Base-by-base conservation (phyloP, 768 basidiomycete genomes). In the Lactarius sp. region DNA sequence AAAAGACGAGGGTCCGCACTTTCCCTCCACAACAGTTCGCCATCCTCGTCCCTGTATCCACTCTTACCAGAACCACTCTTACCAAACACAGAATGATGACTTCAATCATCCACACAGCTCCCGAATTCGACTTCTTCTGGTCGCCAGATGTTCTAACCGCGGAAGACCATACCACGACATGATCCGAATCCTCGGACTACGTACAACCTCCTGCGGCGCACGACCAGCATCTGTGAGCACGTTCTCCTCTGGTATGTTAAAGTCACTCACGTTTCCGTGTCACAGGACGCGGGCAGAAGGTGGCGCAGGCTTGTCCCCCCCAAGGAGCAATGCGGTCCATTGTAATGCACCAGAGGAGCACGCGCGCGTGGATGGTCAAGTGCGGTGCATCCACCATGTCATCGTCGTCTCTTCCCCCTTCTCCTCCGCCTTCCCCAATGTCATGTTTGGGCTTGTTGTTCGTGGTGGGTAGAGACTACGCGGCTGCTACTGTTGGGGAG, bases 311-410 rank as follows among this genome's bases (percentile, higher is more conserved):
- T 76, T 74, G 70, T 88, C 86, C 4, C 79, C 73, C 9, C 84
- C 76, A 33, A 92, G 76, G 39, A 92, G 70, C 14, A 88, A 78
- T 37, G 88, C 78, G 0, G 87, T 87, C 87, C 87, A 90, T 69
- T 91, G 86, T 0, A 83, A 77, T 69, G 85, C 88, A 3, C 63
- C 54, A 12, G 33, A 51, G 34, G 77, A 71, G 73, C 90, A 90
- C 33, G 87, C 87, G 73, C 18, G 84, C 74, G 46, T 87, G 83
- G 1, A 91, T 75, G 2, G 85, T 83, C 73, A 82, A 85, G 10
- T 81, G 61, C 1, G 85, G 81, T 0, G 73, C 69, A 39, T 82
- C 82, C 0, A 9, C 27, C 22, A 22, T 22, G 5, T 47, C 56
- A 1, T 33, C 55, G 3, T 36, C 34, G 9, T 20, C 56, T 77